Base-by-base conservation (phyloP, 805 yeast species). In the Brettanomyces custersianus region DNA sequence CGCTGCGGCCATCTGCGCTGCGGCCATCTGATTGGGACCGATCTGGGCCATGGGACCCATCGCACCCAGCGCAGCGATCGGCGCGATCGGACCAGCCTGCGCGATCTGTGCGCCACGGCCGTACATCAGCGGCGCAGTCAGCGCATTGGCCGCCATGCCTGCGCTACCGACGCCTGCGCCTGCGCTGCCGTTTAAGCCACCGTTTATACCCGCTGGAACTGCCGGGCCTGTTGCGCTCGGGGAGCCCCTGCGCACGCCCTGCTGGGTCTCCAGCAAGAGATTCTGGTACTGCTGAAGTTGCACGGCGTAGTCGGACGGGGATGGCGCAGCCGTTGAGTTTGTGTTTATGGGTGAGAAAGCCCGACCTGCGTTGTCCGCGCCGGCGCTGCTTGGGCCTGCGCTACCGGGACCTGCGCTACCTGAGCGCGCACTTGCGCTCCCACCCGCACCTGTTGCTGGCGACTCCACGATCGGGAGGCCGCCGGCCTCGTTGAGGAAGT, bases 231-330 rank as follows among this genome's bases (percentile, higher is more conserved):
- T 11, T 6, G 7, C 15, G 17, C n/a, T 17, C n/a, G 8, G 13
- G n/a, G 17, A n/a, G 2, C 28, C 28, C 2, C 6, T 25, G 3
- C n/a, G 17, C n/a, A 6, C 28, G 2, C 28, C n/a, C 28, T 46
- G 40, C 29, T 52, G 57, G 4, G 58, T 47, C 25, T 57, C 62
- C 43, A 52, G 19, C 29, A 57, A 33, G 31, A 57, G 38, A 28
- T 51, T 53, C 21, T 56, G 60, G 33, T 57, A 57, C 31, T 55
- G 63, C 31, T 55, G 61, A 15, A 55, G 34, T 25, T 57, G 63
- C n/a, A 51, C 24, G 7, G 54, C 49, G 37, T 49, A 57, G 29
- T 58, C 60, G 5, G 51, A 46, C n/a, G 61, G 54, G 1, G 57
- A 48, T 5, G 51, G 43, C 2, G 47, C 27, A 36, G 41, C 18